Evolutionary conservation across 2,329 filamentous ascomycete genomes (phyloP), one percentile per base, ranked within the genome.

Genomic region (Aspergillus pseudoterreus): DNA sequence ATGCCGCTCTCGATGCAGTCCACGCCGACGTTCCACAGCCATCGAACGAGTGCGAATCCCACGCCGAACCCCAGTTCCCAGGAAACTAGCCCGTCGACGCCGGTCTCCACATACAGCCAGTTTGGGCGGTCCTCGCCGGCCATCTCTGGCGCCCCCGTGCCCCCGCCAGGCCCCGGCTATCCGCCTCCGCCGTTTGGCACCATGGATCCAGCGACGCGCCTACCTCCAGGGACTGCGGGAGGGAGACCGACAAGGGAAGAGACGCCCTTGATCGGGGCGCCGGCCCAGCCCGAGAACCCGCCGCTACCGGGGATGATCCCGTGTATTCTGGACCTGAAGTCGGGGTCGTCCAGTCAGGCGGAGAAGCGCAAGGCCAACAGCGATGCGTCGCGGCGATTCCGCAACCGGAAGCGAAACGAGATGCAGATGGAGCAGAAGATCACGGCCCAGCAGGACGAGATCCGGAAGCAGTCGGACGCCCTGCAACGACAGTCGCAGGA

Each of bases 291-390:
- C 6, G 52, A 52, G 9, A 55, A 43, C 12, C 45, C 56, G 4
- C 53, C 57, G 12, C 49, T 54, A 6, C 50, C 57, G 14, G 63
- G 62, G 21, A 64, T 71, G 59, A 72, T 74, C 45, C 70, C 68
- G 4, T 67, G 71, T 15, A 61, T 68, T 6, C 47, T 73, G 43
- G 72, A 75, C 47, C 50, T 69, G 35, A 73, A 74, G 43, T 73
- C 72, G 2, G 72, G 71, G 5, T 74, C 72, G 1, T 64, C 65
- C 21, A 71, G 64, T 43, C 71, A 74, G 50, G 69, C 70, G 1
- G 70, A 72, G 52, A 74, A 73, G 53, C 66, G 72, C 8, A 70
- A 69, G 54, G 71, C 71, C 3, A 75, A 75, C 59, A 74, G 72
- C 46, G 66, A 70, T 47, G 72, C 72, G 2, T 74, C 71, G 2